Base-by-base conservation (phyloP, 2,329 filamentous ascomycete species). In the Zarea fungicola region DNA sequence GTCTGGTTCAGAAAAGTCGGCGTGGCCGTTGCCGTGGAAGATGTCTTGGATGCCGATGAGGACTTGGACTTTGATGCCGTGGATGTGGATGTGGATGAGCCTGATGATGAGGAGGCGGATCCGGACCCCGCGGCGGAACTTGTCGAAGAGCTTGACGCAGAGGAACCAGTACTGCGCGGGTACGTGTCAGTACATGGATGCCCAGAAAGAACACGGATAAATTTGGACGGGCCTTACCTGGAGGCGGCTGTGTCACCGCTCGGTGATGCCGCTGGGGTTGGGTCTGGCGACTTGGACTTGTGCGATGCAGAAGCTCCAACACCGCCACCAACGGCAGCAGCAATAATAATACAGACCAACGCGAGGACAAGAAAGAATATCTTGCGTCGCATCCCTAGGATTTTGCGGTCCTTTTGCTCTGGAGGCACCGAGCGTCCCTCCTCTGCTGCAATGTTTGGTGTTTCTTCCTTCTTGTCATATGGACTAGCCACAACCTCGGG, bases 1-100 rank as follows among this genome's bases (percentile, higher is more conserved):
- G 57, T 61, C 35, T 51, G 47, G 52, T 60, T 61, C 53, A 62
- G 52, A 48, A 61, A 57, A 0, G 49, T 52, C 3, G 41, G 16
- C 16, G 32, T 32, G 22, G 48, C 4, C 32, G 19, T 40, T 8
- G 41, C n/a, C 23, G 40, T 7, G 9, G 46, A 41, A 6, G 45
- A 36, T 16, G 48, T 29, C 23, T 31, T 7, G 9, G 46, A 41
- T 6, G 45, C 28, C 16, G 48, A 22, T 5, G 47, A 31, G 8
- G 45, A 41, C 9, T 9, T 21, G 14, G 35, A 28, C 10, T 16
- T 7, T 5, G 34, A 6, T 6, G 32, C 7, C 34, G 34, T 14
- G 10, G 28, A n/a, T 29, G 41, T 28, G 2, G 42, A 37, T 4
- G 28, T 11, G 18, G 31, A 23, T 5, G 21, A 18, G 14, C 35